Conservation (phyloP, 495 filamentous ascomycete genomes). For the Penicillium paxilli region DNA sequence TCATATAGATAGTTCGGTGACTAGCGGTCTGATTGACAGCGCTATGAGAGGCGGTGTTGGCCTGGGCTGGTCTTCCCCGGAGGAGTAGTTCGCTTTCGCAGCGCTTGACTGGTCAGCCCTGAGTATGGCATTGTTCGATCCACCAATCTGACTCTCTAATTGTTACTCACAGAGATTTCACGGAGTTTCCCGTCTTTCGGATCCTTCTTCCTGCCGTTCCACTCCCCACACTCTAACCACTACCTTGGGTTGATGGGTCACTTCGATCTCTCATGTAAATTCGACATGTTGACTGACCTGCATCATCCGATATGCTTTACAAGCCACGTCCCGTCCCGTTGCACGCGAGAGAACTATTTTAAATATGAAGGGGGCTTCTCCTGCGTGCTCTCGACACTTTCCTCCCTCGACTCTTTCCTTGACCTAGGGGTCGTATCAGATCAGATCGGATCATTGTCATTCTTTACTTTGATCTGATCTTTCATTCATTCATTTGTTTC, state of each 20-base stretch:
- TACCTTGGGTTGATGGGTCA: constrained; percentile 25
- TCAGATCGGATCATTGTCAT: background rate
- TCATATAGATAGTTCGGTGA: constrained; percentile 24
- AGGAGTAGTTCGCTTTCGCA: background rate
- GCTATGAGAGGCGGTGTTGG: constrained; percentile 5
- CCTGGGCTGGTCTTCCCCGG: constrained; percentile 9
- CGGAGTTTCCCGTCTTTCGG: background rate
- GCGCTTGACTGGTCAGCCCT: background rate
- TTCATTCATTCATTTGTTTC: constrained; percentile 3
- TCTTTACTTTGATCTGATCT: background rate
- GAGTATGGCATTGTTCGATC: background rate
- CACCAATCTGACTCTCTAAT: background rate
- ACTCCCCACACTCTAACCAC: constrained; percentile 19
- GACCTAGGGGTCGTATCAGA: background rate
- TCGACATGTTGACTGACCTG: constrained; percentile 11
- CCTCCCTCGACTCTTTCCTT: background rate
- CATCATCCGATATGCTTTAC: constrained; percentile 20
- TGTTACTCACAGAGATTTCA: background rate
- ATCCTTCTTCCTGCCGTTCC: background rate
- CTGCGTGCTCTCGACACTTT: background rate
- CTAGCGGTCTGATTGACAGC: constrained; percentile 14
- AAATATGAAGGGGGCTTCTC: constrained; percentile 7
- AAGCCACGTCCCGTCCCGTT: constrained; percentile 26
- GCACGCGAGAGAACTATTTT: constrained; percentile 16
- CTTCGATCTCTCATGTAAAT: constrained; percentile 12